Evolutionary conservation across 768 basidiomycete species (phyloP).

Genomic region (Cyclocybe cylindracea): DNA sequence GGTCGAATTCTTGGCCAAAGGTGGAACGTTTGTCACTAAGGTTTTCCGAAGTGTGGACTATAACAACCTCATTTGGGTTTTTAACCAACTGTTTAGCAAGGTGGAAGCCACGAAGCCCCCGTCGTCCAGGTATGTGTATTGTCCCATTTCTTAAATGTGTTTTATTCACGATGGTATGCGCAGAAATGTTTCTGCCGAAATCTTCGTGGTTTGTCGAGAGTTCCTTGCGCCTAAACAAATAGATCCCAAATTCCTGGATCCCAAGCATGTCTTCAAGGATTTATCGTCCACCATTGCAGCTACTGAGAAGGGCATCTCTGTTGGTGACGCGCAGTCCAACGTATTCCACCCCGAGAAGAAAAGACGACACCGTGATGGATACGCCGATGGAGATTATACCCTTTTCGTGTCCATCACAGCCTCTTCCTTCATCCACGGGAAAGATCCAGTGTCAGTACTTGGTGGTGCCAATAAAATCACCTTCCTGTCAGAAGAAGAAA

Average conservation of each 20-base stretch:
- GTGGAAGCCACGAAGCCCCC: slow-evolving; percentile 99
- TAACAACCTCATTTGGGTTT: slow-evolving; percentile 98
- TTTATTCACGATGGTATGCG: slow-evolving; percentile 1
- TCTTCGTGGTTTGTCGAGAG: slow-evolving; percentile 97
- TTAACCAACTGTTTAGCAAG: slow-evolving; percentile 91
- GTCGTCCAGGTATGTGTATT: slow-evolving; percentile 75
- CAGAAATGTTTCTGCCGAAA: slow-evolving; percentile 98
- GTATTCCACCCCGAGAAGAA: slow-evolving; percentile 99
- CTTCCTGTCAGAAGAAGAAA: slow-evolving; percentile 84
- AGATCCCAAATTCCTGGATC: slow-evolving; percentile 97
- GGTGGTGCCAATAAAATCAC: slow-evolving; percentile 77
- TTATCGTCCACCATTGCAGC: slow-evolving; percentile 48
- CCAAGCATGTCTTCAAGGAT: slow-evolving; percentile 97
- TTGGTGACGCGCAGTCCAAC: slow-evolving; percentile 77
- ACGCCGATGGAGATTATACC: slow-evolving; percentile 92
- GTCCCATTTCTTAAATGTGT: neutral
- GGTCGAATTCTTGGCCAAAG: slow-evolving; percentile 90
- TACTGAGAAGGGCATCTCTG: slow-evolving; percentile 53
- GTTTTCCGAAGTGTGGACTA: slow-evolving; percentile 98
- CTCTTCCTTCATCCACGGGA: slow-evolving; percentile 65
- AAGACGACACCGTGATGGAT: slow-evolving; percentile 89
- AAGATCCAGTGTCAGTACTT: slow-evolving; percentile 78
- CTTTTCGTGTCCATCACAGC: slow-evolving; percentile 77
- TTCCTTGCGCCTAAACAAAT: slow-evolving; percentile 94
- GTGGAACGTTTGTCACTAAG: slow-evolving; percentile 96